Base-by-base conservation (phyloP, 2,329 filamentous ascomycete species). In the Beauveria pseudobassiana region DNA sequence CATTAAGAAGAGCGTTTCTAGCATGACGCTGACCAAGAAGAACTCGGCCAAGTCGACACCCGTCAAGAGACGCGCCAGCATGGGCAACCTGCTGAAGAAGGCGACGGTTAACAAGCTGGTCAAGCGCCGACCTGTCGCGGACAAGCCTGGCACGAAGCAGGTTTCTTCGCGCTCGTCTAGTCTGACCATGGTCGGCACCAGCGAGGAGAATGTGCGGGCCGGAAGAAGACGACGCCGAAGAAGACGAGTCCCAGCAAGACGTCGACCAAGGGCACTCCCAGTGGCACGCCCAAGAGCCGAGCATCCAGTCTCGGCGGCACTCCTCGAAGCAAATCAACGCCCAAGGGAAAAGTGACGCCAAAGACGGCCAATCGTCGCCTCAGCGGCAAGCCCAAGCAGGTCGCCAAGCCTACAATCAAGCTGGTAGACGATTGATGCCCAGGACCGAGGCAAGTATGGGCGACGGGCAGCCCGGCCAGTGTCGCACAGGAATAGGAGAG, bases 1-100 rank as follows among this genome's bases (percentile, higher is more conserved):
- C 14, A 63, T 77, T 18, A 76, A 72, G 66, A 76, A 72, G 66
- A 67, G 72, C 56, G 68, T 75, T 34, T 71, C 71, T n/a, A 70
- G 68, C 40, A 70, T 74, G 46, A 66, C 69, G 8, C 65, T 68
- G 40, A 67, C 67, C 38, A 72, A 69, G 66, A 74, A 70, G 66
- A 65, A 65, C 3, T 62, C 65, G 20, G 62, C 67, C 38, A 71
- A 71, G 26, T 16, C 49, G 64, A 64, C 68, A 12, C 64, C 69
- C 0, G 67, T 62, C 22, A 69, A 69, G 61, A 64, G 70, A 57
- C 66, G 69, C 18, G 67, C 65, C 30, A 67, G 68, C 50, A 67
- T 69, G 8, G 67, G 67, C 3, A 65, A 62, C 14, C 59, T 69
- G 8, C 62, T 71, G 2, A 72, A 72, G 65, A 73, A 72, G 66